These are phyloP conservation scores for Hypoxylon sp. DNA, from an alignment of 2,329 filamentous ascomycete genomes.

Conservation along the genomic window DNA sequence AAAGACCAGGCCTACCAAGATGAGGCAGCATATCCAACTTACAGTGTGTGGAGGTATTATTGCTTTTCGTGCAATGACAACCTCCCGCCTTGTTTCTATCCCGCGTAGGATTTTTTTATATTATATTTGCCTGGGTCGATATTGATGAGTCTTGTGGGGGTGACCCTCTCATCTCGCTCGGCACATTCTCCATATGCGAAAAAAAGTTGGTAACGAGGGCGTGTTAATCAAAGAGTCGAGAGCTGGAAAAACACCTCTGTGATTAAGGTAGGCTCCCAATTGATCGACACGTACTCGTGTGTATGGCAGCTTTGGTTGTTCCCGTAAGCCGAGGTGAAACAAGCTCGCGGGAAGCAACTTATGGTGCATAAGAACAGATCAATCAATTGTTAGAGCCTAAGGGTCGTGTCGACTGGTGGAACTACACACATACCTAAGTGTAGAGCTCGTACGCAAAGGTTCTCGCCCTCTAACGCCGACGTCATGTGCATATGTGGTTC, in stretches of 20 bases:
- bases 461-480: conserved; percentile 24
- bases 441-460: conserved; percentile 16
- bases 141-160: conserved; percentile 40
- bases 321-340: conserved; percentile 47
- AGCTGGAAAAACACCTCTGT: conserved; percentile 15
- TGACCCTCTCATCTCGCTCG: conserved; percentile 44
- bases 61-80: conserved; percentile 7
- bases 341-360: conserved; percentile 35
- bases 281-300: conserved; percentile 17
- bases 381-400: conserved; percentile 36
- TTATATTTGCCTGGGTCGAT: conserved; percentile 23
- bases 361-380: conserved; percentile 44
- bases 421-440: conserved; percentile 5
- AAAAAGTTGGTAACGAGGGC: conserved; percentile 37
- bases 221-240: conserved; percentile 18
- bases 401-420: conserved; percentile 27
- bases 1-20: conserved; percentile 8
- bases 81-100: conserved; percentile 29
- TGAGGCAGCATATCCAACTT: conserved; percentile 25
- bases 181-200: conserved; percentile 29
- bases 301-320: conserved; percentile 26
- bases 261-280: conserved; percentile 23
- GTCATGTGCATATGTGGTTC: conserved; percentile 36
- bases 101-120: conserved; percentile 19
- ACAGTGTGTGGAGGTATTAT: conserved; percentile 21